Evolutionary conservation across 768 basidiomycete genomes (phyloP).

Genomic region (Flagelloscypha sp.): DNA sequence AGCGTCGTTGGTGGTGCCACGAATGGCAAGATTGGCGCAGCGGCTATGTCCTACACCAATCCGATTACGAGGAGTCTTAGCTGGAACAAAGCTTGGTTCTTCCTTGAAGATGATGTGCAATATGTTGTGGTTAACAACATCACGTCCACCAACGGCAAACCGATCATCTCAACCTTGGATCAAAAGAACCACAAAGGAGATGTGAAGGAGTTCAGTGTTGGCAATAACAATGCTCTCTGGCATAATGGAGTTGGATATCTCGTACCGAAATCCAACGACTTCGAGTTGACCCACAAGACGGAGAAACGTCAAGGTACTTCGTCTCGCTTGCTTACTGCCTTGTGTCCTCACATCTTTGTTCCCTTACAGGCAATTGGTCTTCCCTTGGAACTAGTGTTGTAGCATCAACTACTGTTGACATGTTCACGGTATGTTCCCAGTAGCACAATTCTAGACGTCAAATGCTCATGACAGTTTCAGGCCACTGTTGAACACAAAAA

Average conservation of each 20-base stretch:
- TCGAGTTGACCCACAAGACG: background rate
- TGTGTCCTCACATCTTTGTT: conserved; percentile 20
- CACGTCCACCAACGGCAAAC: conserved; percentile 32
- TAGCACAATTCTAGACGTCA: no score
- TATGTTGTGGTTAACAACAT: conserved; percentile 53
- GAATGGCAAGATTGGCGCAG: conserved; percentile 45
- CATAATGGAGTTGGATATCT: conserved; percentile 20
- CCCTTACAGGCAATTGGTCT: conserved; percentile 47
- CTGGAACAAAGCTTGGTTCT: conserved; percentile 72
- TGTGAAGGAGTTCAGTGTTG: conserved; percentile 19
- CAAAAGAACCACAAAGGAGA: conserved; percentile 42
- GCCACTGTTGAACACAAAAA: conserved; percentile 32
- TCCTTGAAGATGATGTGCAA: conserved; percentile 55
- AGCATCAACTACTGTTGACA: conserved; percentile 45
- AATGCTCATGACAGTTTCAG: no score
- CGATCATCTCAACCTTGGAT: conserved; percentile 60
- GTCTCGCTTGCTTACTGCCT: conserved; percentile 11
- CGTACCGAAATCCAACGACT: conserved; percentile 8
- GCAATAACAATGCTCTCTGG: conserved; percentile 14
- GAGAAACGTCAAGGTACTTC: conserved; percentile 23
- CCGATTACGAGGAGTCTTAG: conserved; percentile 43
- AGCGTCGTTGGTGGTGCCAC: conserved; percentile 61
- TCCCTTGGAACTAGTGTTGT: conserved; percentile 53
- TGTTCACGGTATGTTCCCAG: conserved; percentile 55
- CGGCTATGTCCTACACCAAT: conserved; percentile 61